Conservation (phyloP, 306 rosid species). For the Ormosia semicastrata region DNA sequence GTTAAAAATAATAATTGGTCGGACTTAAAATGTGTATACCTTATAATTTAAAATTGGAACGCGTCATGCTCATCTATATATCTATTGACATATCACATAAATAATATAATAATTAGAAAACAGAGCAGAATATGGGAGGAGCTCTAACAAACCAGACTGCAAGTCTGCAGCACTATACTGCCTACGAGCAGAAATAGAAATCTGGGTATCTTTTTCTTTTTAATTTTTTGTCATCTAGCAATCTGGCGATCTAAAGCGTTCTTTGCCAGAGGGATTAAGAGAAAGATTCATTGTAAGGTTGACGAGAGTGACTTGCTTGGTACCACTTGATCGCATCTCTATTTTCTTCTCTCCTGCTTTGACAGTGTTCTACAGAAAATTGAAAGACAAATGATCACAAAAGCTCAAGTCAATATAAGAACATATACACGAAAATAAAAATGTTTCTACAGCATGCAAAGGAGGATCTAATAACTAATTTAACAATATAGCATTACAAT, state of each 20-base stretch:
- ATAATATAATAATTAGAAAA: not conserved
- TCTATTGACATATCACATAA: too few relatives aligned
- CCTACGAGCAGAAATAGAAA: not conserved
- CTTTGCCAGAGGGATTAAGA: slow-evolving; percentile 33
- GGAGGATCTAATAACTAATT: not conserved
- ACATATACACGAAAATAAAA: not conserved
- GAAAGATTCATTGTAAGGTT: slow-evolving; percentile 51
- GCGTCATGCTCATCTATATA: too few relatives aligned
- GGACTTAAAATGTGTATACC: too few relatives aligned
- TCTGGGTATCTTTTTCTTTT: not conserved
- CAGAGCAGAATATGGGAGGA: not conserved
- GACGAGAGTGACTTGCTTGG: slow-evolving; percentile 35
- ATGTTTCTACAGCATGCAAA: not conserved
- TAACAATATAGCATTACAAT: not conserved
- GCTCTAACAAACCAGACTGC: not conserved
- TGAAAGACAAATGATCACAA: not conserved
- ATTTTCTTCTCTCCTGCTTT: slow-evolving; percentile 31
- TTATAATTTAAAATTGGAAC: too few relatives aligned
- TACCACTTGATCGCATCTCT: slow-evolving; percentile 36
- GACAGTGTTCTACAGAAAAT: slow-evolving; percentile 39
- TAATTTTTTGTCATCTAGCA: not conserved
- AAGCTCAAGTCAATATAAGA: not conserved
- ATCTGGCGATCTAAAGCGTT: slow-evolving; percentile 5
- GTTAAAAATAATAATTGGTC: too few relatives aligned
- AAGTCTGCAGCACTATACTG: not conserved